phyloP scores from a whole-genome alignment of 345 rosid species.

The Melaleuca alternifolia region DNA sequence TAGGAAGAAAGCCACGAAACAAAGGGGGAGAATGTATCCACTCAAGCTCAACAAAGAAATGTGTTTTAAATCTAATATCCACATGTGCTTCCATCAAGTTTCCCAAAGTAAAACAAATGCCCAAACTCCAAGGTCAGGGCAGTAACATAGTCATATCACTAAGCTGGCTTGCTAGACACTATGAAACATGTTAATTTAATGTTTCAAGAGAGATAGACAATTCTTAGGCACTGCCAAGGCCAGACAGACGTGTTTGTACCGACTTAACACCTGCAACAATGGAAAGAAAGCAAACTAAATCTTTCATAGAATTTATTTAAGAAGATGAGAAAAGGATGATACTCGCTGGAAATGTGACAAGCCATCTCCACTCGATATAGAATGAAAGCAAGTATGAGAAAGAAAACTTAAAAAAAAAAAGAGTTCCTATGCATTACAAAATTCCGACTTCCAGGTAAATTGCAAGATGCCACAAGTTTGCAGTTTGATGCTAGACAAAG shows the following conservation, averaged over 20 bases:
- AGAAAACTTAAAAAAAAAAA: not conserved
- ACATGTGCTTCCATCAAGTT: not conserved
- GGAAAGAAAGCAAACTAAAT: not conserved
- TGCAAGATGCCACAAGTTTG: not conserved
- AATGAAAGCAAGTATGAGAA: not conserved
- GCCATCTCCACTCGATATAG: not conserved
- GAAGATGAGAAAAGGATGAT: not conserved
- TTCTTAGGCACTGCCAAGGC: not conserved
- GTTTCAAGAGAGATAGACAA: not conserved
- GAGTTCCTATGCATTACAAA: not conserved
- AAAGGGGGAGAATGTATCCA: not conserved
- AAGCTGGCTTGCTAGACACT: not conserved
- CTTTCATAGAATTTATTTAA: not conserved
- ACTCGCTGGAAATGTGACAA: not conserved
- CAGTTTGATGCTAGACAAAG: not conserved
- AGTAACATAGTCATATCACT: not conserved
- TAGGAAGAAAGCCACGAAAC: not conserved
- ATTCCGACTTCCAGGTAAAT: not conserved
- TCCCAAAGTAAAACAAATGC: not conserved
- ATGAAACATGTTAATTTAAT: not conserved
- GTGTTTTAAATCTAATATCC: not conserved
- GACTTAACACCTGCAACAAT: not conserved
- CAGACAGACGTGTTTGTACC: not conserved
- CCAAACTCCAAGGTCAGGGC: not conserved
- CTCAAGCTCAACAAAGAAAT: not conserved